A percentile compares a stretch with the other conserved stretches of the same genome.
Evolutionary conservation across 495 filamentous ascomycete genomes (phyloP).

Genomic region (Aspergillus funiculosus): DNA sequence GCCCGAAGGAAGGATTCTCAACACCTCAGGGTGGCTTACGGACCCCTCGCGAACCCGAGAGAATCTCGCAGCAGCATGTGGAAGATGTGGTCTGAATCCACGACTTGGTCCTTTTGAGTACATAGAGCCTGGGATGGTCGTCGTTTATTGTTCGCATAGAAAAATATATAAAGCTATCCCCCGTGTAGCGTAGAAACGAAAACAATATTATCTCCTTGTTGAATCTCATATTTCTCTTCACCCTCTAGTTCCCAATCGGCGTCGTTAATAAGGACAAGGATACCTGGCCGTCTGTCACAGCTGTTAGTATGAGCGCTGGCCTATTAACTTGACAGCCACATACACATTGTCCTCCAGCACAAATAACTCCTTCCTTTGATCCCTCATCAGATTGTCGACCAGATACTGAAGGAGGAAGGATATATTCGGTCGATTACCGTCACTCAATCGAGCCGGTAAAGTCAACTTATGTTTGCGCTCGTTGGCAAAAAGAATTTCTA

Average conservation of each 20-base stretch:
- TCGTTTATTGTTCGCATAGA: slow-evolving; percentile 3
- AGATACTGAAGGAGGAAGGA: slow-evolving; percentile 73
- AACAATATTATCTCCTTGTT: slow-evolving; percentile 76
- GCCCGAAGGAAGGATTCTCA: slow-evolving; percentile 35
- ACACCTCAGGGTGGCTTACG: slow-evolving; percentile 43
- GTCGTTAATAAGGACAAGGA: slow-evolving; percentile 95
- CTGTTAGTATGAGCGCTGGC: slow-evolving; percentile 4
- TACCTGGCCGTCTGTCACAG: slow-evolving; percentile 74
- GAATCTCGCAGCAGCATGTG: slow-evolving; percentile 45
- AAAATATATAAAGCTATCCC: slow-evolving; percentile 46
- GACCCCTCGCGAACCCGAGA: slow-evolving; percentile 43
- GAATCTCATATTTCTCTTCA: slow-evolving; percentile 80
- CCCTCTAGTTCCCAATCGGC: slow-evolving; percentile 98
- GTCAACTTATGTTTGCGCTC: slow-evolving; percentile 62
- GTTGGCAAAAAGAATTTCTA: slow-evolving; percentile 92
- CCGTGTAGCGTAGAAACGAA: slow-evolving; percentile 99
- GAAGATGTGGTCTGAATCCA: slow-evolving; percentile 41
- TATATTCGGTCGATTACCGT: slow-evolving; percentile 59
- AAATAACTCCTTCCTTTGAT: slow-evolving; percentile 82
- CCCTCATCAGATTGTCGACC: slow-evolving; percentile 79
- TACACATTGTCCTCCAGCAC: slow-evolving; percentile 85
- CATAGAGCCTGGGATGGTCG: background rate
- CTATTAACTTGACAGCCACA: slow-evolving; percentile 23
- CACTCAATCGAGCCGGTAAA: slow-evolving; percentile 55
- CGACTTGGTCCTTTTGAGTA: slow-evolving; percentile 1